These are phyloP conservation scores for Penicillium sp. DNA, from an alignment of 2,329 filamentous ascomycete species.

Conservation along the genomic window DNA sequence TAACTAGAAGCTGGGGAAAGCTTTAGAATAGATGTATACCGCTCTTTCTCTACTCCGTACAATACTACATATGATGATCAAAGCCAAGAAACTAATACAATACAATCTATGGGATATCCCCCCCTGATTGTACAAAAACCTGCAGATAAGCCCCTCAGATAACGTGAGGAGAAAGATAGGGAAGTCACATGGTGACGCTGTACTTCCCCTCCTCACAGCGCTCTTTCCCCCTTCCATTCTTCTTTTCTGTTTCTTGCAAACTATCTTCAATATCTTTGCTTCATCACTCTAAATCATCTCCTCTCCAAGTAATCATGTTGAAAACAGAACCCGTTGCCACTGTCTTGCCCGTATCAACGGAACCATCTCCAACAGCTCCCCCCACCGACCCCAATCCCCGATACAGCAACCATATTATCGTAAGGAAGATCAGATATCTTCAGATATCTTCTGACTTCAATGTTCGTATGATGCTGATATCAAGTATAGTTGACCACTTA, in stretches of 20 bases:
- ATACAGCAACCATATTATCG: slow-evolving; percentile 39
- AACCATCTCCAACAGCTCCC: slow-evolving; percentile 22
- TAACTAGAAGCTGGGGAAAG: background rate
- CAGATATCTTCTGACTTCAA: too few relatives aligned
- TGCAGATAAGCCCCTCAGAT: slow-evolving; percentile 20
- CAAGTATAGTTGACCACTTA: slow-evolving; percentile 67
- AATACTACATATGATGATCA: slow-evolving; percentile 1
- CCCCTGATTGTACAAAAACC: background rate
- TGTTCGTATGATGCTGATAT: slow-evolving; percentile 15
- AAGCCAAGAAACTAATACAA: background rate
- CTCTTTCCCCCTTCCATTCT: background rate
- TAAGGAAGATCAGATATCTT: slow-evolving; percentile 18
- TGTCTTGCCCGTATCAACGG: slow-evolving; percentile 3
- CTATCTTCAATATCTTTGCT: background rate
- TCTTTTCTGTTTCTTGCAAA: background rate
- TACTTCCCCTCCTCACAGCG: background rate
- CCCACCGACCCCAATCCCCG: slow-evolving; percentile 24
- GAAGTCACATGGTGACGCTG: slow-evolving; percentile 26
- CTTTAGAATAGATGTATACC: background rate
- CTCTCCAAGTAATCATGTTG: slow-evolving; percentile 16
- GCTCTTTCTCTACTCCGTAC: background rate
- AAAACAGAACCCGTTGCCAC: slow-evolving; percentile 22
- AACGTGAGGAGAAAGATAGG: slow-evolving; percentile 32
- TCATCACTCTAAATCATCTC: too few relatives aligned
- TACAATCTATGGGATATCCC: too few relatives aligned